Percentiles rank a stretch among this genome's conserved stretches.
These are phyloP conservation scores for Amylocarpus encephaloides DNA, from an alignment of 2,329 filamentous ascomycete genomes.

Conservation along the genomic window DNA sequence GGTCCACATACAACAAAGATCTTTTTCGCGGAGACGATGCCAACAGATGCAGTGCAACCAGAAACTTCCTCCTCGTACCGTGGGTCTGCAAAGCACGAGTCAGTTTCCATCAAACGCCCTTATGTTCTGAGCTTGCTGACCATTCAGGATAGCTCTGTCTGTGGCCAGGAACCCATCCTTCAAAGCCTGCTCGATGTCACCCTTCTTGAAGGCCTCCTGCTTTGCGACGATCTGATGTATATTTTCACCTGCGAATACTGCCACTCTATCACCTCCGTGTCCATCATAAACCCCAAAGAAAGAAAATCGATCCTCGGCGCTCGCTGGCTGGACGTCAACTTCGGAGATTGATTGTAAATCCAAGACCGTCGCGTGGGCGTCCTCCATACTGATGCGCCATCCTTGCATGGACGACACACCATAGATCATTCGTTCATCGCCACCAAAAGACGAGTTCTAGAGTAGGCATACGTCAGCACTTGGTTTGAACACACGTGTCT, in stretches of 20 bases:
- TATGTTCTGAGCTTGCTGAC: conserved; percentile 43
- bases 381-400: conserved; percentile 99
- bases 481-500: neutral
- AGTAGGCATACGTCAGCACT: conserved; percentile 25
- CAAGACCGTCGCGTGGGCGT: conserved; percentile 84
- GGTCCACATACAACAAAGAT: conserved; percentile 78
- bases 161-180: conserved; percentile 97
- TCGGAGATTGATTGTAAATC: conserved; percentile 65
- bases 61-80: conserved; percentile 97
- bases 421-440: conserved; percentile 88
- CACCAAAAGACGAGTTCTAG: conserved; percentile 80
- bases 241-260: conserved; percentile 84
- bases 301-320: conserved; percentile 66
- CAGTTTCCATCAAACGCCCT: conserved; percentile 16
- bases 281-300: conserved; percentile 99
- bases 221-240: conserved; percentile 92
- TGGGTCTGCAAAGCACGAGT: conserved; percentile 59
- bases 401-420: conserved; percentile 99
- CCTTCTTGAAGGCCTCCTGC: conserved; percentile 86
- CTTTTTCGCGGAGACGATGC: conserved; percentile 81
- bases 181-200: conserved; percentile 88
- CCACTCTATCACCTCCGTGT: conserved; percentile 94
- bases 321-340: conserved; percentile 46
- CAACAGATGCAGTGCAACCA: conserved; percentile 91
- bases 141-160: conserved; percentile 90